These are phyloP conservation scores for Sporothrix sp. DNA, from an alignment of 2,329 filamentous ascomycete species.

Conservation along the genomic window DNA sequence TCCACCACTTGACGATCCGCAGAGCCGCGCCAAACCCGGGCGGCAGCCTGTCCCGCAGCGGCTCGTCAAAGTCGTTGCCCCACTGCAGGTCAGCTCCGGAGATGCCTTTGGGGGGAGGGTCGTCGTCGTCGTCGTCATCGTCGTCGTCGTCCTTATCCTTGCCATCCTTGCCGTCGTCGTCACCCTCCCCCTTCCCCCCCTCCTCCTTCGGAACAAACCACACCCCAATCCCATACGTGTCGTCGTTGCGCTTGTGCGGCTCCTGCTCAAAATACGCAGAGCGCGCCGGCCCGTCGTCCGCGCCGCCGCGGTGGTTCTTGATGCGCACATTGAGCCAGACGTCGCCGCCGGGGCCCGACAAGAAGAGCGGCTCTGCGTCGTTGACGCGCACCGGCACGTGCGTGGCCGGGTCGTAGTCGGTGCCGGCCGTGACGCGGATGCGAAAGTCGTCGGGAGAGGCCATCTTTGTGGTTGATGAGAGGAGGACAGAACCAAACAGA, in stretches of 20 bases:
- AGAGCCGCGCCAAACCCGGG: slow-evolving; percentile 80
- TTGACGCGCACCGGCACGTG: slow-evolving; percentile 73
- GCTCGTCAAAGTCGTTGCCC: slow-evolving; percentile 90
- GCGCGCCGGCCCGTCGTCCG: slow-evolving; percentile 40
- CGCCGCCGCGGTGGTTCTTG: slow-evolving; percentile 46
- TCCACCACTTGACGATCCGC: slow-evolving; percentile 77
- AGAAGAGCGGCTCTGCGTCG: slow-evolving; percentile 47
- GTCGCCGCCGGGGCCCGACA: slow-evolving; percentile 55
- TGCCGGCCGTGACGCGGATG: slow-evolving; percentile 71
- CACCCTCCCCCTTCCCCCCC: slow-evolving; percentile 16
- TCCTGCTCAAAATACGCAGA: slow-evolving; percentile 68
- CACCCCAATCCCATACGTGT: slow-evolving; percentile 80
- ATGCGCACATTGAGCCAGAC: slow-evolving; percentile 67
- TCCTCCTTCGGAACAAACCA: slow-evolving; percentile 52
- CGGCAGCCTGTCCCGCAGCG: slow-evolving; percentile 76
- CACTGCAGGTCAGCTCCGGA: slow-evolving; percentile 69
- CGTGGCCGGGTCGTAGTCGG: slow-evolving; percentile 60
- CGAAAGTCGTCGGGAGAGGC: slow-evolving; percentile 52
- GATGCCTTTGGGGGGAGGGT: slow-evolving; percentile 31
- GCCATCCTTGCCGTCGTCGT: not conserved
- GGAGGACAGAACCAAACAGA: no score
- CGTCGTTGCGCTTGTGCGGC: slow-evolving; percentile 53
- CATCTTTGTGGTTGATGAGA: no score
- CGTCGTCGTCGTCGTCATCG: slow-evolving; percentile 3
- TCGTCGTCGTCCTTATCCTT: slow-evolving; percentile 12